A percentile compares a stretch with the other conserved stretches of the same genome.
Conservation (phyloP, 2,329 filamentous ascomycete genomes). For the Fusarium cyanostomum region DNA sequence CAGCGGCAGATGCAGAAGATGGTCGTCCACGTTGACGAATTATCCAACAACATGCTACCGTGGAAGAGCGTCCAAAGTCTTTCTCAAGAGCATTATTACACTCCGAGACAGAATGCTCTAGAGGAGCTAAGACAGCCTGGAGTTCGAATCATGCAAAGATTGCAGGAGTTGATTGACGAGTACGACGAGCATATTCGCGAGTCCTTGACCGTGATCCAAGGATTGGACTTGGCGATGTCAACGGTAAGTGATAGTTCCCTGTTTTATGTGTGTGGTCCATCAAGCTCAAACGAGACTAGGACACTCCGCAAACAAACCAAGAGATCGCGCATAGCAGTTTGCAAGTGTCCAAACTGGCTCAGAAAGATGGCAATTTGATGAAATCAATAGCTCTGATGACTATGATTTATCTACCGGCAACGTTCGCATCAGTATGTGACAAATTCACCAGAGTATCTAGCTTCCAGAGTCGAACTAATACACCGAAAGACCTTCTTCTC, state of each 20-base stretch:
- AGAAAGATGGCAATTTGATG: neutral
- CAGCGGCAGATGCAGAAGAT: conserved; percentile 3
- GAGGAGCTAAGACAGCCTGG: neutral
- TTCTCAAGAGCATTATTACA: no score
- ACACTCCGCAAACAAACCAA: neutral
- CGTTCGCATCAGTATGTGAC: conserved; percentile 4
- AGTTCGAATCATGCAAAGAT: neutral
- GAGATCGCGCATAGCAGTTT: neutral
- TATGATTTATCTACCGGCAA: conserved; percentile 12
- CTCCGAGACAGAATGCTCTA: rapidly evolving
- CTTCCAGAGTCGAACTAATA: neutral
- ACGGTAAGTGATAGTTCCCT: neutral
- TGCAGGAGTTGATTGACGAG: neutral
- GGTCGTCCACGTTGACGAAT: rapidly evolving
- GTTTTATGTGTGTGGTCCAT: no score
- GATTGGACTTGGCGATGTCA: neutral
- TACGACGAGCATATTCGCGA: conserved; percentile 10
- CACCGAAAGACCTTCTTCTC: neutral
- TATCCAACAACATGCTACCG: neutral
- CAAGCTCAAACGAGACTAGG: rapidly evolving
- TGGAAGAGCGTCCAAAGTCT: rapidly evolving
- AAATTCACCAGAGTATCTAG: neutral
- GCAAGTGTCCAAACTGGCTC: neutral
- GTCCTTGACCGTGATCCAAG: neutral
- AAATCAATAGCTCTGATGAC: neutral